A percentile compares a stretch with the other conserved stretches of the same genome.
These are phyloP conservation scores for Umbellularia californica DNA, from an alignment of 164 flowering plant genomes.

Conservation along the genomic window DNA sequence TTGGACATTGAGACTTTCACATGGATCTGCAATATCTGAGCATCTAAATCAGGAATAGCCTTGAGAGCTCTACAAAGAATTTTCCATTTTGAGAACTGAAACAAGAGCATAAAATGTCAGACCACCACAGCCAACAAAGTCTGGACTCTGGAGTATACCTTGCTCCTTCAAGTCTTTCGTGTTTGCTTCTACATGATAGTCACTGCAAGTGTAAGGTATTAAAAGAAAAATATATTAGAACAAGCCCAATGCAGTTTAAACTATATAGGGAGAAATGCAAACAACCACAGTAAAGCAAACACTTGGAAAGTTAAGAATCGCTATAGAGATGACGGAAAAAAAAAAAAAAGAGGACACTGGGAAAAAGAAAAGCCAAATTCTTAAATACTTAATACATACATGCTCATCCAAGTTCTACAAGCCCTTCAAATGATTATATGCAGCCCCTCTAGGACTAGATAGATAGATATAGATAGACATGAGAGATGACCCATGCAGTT, in stretches of 20 bases:
- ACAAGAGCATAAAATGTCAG: background rate
- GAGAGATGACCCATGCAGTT: no score
- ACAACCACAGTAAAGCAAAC: no score
- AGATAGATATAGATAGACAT: no score
- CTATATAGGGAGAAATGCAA: no score
- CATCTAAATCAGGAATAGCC: constrained; percentile 11
- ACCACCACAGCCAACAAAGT: no score
- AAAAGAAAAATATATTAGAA: background rate
- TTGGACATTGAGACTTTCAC: background rate
- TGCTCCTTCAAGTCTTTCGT: constrained; percentile 5
- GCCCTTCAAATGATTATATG: no score
- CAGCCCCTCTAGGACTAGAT: no score
- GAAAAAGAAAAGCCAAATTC: background rate
- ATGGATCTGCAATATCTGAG: constrained; percentile 20
- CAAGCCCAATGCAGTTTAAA: background rate
- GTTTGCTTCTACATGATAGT: constrained; percentile 4
- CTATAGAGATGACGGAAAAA: no score
- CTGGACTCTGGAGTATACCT: constrained; percentile 9
- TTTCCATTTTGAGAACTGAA: background rate
- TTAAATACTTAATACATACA: background rate
- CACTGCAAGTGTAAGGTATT: constrained; percentile 12
- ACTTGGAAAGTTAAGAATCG: background rate
- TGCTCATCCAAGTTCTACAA: no score
- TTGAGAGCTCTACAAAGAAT: background rate
- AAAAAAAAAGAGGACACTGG: background rate